Evolutionary conservation across 768 basidiomycete genomes (phyloP).

Genomic region (Mycena rosella): DNA sequence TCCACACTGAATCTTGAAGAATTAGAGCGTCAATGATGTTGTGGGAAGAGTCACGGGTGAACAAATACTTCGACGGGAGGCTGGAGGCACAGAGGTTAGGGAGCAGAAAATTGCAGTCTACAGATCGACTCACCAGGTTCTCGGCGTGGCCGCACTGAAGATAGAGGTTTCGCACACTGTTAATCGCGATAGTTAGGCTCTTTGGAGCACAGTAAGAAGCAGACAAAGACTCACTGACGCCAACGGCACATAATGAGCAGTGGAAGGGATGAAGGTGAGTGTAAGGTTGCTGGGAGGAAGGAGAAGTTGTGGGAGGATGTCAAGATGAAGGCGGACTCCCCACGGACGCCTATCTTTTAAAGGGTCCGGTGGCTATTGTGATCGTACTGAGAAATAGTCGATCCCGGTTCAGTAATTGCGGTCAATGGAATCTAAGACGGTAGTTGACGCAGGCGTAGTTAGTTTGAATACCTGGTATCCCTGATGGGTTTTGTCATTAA

Average conservation of each 20-base stretch:
- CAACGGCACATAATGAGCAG: conserved; percentile 26
- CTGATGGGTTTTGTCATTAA: conserved; percentile 26
- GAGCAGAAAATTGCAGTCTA: not conserved
- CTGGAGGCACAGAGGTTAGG: conserved; percentile 26
- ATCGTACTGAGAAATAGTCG: conserved; percentile 11
- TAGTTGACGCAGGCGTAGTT: conserved; percentile 13
- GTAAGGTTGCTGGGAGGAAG: conserved; percentile 29
- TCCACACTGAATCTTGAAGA: conserved; percentile 59
- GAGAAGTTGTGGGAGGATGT: not conserved
- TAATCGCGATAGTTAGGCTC: conserved; percentile 5
- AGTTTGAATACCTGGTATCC: conserved; percentile 20
- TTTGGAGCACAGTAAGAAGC: conserved; percentile 1
- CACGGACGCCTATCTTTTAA: conserved; percentile 32
- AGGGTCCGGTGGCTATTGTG: conserved; percentile 27
- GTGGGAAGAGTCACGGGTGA: not conserved
- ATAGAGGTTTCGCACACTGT: conserved; percentile 63
- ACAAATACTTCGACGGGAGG: conserved; percentile 25
- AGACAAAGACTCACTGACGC: conserved; percentile 58
- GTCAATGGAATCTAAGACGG: conserved; percentile 8
- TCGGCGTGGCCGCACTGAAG: conserved; percentile 62
- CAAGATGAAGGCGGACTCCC: conserved; percentile 12
- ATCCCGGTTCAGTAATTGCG: conserved; percentile 9
- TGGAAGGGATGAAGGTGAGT: conserved; percentile 17
- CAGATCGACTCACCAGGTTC: conserved; percentile 51
- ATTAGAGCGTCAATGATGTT: conserved; percentile 1